Conservation (phyloP, 129 eudicot genomes). For the Erigeron canadensis region DNA sequence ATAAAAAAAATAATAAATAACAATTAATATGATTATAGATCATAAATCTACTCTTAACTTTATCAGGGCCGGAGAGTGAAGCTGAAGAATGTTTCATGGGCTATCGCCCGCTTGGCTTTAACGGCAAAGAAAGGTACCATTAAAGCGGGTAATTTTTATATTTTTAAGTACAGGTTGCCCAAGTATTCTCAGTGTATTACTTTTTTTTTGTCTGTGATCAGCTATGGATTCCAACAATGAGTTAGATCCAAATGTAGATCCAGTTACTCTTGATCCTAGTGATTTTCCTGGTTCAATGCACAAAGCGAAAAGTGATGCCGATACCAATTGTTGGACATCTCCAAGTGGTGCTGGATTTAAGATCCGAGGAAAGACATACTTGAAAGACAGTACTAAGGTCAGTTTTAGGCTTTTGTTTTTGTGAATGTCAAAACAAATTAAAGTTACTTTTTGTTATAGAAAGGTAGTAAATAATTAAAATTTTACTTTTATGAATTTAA, state of each 20-base stretch:
- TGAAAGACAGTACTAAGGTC: constrained; percentile 79
- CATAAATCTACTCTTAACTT: constrained; percentile 10
- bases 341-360: constrained; percentile 89
- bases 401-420: constrained; percentile 10
- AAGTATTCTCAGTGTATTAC: constrained; percentile 6
- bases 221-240: constrained; percentile 44
- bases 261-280: constrained; percentile 54
- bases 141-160: background rate
- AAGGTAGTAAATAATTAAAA: too few relatives aligned
- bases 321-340: constrained; percentile 83
- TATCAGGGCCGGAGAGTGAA: constrained; percentile 66
- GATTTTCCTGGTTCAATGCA: constrained; percentile 70
- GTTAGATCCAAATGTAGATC: constrained; percentile 49
- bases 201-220: constrained; percentile 28
- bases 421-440: background rate
- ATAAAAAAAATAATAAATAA: background rate
- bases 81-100: constrained; percentile 86
- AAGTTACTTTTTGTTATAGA: too few relatives aligned
- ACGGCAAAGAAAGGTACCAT: constrained; percentile 55
- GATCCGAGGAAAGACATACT: constrained; percentile 87
- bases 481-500: background rate
- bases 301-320: constrained; percentile 64
- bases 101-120: constrained; percentile 57
- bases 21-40: constrained; percentile 10
- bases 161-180: background rate